Conservation (phyloP, 176 grass and related monocot species). For the Canna indica region DNA sequence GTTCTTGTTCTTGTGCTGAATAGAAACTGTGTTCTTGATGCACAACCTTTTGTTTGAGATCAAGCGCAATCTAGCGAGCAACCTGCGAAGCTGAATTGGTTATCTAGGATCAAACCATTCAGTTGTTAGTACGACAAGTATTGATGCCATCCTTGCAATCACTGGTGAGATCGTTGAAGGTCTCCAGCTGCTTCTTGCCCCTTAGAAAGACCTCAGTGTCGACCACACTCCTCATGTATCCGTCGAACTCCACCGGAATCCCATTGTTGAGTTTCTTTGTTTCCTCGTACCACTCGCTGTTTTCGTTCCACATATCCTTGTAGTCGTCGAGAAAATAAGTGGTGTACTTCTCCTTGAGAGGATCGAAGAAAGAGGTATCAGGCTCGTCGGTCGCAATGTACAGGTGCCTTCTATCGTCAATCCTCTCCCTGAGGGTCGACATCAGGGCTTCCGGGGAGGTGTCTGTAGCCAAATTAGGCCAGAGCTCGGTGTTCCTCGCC, state of each 20-base stretch:
- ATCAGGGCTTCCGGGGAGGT: slow-evolving; percentile 16
- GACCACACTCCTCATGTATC: slow-evolving; percentile 58
- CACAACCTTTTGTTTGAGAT: background rate
- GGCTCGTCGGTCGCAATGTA: slow-evolving; percentile 43
- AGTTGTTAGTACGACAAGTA: slow-evolving; percentile 5
- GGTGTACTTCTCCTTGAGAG: slow-evolving; percentile 28
- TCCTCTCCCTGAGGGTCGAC: slow-evolving; percentile 21
- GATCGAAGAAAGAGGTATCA: slow-evolving; percentile 29
- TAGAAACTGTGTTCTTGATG: background rate
- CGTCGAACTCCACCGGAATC: slow-evolving; percentile 61
- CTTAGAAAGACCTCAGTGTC: slow-evolving; percentile 59
- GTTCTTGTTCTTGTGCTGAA: background rate
- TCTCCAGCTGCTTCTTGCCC: slow-evolving; percentile 39
- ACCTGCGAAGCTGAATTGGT: no score
- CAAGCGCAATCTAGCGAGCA: no score
- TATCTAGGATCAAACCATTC: no score
- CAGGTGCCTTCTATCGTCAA: slow-evolving; percentile 40
- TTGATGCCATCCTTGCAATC: slow-evolving; percentile 21
- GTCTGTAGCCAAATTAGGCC: slow-evolving; percentile 15
- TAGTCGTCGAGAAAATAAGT: slow-evolving; percentile 52
- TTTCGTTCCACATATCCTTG: slow-evolving; percentile 49
- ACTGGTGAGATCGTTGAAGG: slow-evolving; percentile 23
- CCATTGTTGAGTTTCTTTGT: slow-evolving; percentile 66
- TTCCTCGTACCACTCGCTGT: slow-evolving; percentile 64
- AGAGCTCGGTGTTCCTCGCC: slow-evolving; percentile 6